A percentile compares a stretch with the other conserved stretches of the same genome.
phyloP scores from a whole-genome alignment of 768 basidiomycete genomes.

The Tulasnella sp. region DNA sequence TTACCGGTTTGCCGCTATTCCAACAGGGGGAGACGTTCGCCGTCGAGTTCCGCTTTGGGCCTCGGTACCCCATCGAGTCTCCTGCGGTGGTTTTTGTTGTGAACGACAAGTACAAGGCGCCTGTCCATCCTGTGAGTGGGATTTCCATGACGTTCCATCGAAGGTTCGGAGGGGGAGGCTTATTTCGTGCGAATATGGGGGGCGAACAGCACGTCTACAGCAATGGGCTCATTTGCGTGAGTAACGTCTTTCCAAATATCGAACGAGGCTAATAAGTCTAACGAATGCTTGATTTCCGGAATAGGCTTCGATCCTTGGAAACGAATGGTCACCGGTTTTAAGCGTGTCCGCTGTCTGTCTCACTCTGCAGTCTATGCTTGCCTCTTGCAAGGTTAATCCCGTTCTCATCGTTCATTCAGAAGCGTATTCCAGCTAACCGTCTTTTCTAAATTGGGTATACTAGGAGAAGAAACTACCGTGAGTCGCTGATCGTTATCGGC shows the following conservation, averaged over 20 bases:
- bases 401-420: constrained; percentile 11
- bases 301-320: constrained; percentile 67
- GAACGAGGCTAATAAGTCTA: not conserved
- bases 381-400: constrained; percentile 74
- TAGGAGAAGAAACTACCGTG: constrained; percentile 61
- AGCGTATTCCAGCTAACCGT: not conserved
- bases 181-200: not conserved
- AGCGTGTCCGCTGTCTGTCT: constrained; percentile 65
- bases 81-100: constrained; percentile 85
- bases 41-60: constrained; percentile 77
- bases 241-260: not conserved
- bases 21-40: constrained; percentile 69
- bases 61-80: constrained; percentile 78
- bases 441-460: not conserved
- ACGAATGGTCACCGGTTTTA: constrained; percentile 86
- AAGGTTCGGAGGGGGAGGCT: not conserved
- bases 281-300: not conserved
- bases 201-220: constrained; percentile 28
- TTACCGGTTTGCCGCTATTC: not conserved
- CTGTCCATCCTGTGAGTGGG: constrained; percentile 66
- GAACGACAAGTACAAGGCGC: constrained; percentile 59
- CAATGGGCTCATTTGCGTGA: constrained; percentile 25
- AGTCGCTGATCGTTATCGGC: constrained; percentile 32
- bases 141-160: not conserved
- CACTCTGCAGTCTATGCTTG: constrained; percentile 88